Base-by-base conservation (phyloP, 106 monocot genomes). In the Phalaenopsis equestris region DNA sequence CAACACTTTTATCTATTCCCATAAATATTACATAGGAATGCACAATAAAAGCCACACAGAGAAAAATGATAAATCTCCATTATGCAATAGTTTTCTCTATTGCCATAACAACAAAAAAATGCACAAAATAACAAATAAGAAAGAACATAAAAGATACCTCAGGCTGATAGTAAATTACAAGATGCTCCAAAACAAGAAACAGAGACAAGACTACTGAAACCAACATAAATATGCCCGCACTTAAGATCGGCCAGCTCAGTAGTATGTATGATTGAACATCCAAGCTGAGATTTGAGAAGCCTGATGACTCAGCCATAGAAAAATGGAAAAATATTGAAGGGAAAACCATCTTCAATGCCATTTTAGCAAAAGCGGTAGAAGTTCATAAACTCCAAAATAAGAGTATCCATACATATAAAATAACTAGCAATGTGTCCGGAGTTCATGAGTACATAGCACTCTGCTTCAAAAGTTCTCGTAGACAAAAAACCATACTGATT, bases 91-190 rank as follows among this genome's bases (percentile, higher is more conserved):
- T 45, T 15, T 45, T 43, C 9, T 41, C 19, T 43, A 45, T 2
- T 12, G 2, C n/a, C 41, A 1, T n/a, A 74, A 74, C 17, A 19
- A 19, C 42, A 17, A 2, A 74, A 43, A 42, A 18, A 74, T 45
- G 6, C 36, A 74, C 72, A 74, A 18, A 74, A 43, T 38, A 45
- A 52, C 52, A 52, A 43, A 18, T n/a, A 19, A 16, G 18, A 75
- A 75, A 45, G n/a, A 75, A n/a, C 16, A 75, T 17, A 75, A 75
- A 43, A 45, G 52, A 79, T 84, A 98, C 98, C 98, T 94, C 98
- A n/a, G 98, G 98, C 78, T 90, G 90, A 86, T 90, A 84, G 84
- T 98, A 98, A 55, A 89, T 84, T 79, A 82, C 81, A 82, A 98
- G 94, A 68, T 98, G 98, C 83, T 98, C 90, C 36, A 87, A 85